phyloP scores from a whole-genome alignment of 1,284 basidiomycete genomes.

The Stereum hirsutum region DNA sequence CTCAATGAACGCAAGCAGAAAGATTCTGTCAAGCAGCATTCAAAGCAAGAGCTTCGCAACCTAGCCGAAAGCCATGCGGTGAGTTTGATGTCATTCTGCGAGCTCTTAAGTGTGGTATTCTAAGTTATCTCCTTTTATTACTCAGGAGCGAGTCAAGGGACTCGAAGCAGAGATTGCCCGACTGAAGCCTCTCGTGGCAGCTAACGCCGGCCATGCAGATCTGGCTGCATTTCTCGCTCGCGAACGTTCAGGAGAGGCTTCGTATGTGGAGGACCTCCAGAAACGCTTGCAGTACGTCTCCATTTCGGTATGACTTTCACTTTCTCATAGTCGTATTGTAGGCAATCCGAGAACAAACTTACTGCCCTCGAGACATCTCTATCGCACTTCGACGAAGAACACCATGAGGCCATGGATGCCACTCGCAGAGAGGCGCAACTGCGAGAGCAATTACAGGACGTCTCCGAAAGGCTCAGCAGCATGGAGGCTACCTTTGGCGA shows the following conservation, averaged over 20 bases:
- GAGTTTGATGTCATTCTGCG: conserved; percentile 21
- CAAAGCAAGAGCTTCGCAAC: conserved; percentile 62
- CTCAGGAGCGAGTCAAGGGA: conserved; percentile 66
- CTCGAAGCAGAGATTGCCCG: conserved; percentile 72
- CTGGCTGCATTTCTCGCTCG: conserved; percentile 64
- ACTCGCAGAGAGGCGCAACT: conserved; percentile 44
- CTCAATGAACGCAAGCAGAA: conserved; percentile 63
- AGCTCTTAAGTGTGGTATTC: conserved; percentile 2
- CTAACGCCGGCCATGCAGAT: conserved; percentile 62
- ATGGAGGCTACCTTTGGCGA: conserved; percentile 57
- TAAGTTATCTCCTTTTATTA: conserved; percentile 12
- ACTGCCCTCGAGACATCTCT: conserved; percentile 44
- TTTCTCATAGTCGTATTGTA: conserved; percentile 17
- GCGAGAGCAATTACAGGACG: conserved; percentile 36
- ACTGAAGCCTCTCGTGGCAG: conserved; percentile 71
- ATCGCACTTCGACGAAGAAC: conserved; percentile 29
- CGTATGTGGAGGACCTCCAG: conserved; percentile 59
- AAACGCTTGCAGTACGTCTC: conserved; percentile 46
- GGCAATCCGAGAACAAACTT: conserved; percentile 41
- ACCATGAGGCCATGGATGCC: conserved; percentile 39
- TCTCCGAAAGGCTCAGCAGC: conserved; percentile 55
- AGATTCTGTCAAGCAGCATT: conserved; percentile 55
- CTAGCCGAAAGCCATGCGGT: conserved; percentile 64
- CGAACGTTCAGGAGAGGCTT: conserved; percentile 44
- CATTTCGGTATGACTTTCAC: conserved; percentile 7